Conservation (phyloP, 495 filamentous ascomycete genomes). For the Collariella sp. region DNA sequence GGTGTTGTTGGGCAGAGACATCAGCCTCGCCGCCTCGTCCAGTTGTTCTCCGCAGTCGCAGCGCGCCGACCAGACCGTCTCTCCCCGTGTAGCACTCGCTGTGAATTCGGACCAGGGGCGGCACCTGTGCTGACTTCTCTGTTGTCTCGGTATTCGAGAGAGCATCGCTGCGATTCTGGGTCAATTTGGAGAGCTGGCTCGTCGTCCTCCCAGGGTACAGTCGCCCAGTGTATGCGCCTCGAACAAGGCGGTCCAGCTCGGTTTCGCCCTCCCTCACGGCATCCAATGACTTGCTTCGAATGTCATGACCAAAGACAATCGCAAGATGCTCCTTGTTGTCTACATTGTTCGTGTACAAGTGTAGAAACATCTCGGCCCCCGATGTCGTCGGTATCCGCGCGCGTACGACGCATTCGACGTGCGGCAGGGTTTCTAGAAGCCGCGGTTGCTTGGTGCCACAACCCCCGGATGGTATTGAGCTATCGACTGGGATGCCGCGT, state of each 20-base stretch:
- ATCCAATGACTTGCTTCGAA: slow-evolving; percentile 74
- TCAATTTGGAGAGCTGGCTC: slow-evolving; percentile 41
- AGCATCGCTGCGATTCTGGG: not conserved
- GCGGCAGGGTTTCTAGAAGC: slow-evolving; percentile 58
- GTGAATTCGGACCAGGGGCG: slow-evolving; percentile 85
- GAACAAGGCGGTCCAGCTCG: slow-evolving; percentile 90
- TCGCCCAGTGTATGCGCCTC: slow-evolving; percentile 83
- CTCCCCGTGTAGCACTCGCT: slow-evolving; percentile 98
- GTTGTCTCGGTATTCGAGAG: not conserved
- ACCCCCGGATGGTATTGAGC: slow-evolving; percentile 39
- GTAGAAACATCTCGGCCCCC: slow-evolving; percentile 93
- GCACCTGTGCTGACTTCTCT: not conserved
- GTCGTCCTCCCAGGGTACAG: slow-evolving; percentile 77
- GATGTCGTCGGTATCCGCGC: slow-evolving; percentile 80
- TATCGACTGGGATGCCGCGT: slow-evolving; percentile 48
- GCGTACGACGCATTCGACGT: slow-evolving; percentile 73
- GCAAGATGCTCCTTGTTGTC: slow-evolving; percentile 96
- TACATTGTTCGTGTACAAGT: slow-evolving; percentile 84
- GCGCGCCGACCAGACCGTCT: slow-evolving; percentile 94
- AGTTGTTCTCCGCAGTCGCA: slow-evolving; percentile 98
- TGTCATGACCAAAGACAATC: slow-evolving; percentile 88
- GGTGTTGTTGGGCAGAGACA: slow-evolving; percentile 65
- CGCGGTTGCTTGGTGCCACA: slow-evolving; percentile 52
- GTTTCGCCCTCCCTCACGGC: slow-evolving; percentile 76
- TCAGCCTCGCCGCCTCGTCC: slow-evolving; percentile 88